Conservation (phyloP, 164 flowering plant species). For the Euptelea pleiosperma region DNA sequence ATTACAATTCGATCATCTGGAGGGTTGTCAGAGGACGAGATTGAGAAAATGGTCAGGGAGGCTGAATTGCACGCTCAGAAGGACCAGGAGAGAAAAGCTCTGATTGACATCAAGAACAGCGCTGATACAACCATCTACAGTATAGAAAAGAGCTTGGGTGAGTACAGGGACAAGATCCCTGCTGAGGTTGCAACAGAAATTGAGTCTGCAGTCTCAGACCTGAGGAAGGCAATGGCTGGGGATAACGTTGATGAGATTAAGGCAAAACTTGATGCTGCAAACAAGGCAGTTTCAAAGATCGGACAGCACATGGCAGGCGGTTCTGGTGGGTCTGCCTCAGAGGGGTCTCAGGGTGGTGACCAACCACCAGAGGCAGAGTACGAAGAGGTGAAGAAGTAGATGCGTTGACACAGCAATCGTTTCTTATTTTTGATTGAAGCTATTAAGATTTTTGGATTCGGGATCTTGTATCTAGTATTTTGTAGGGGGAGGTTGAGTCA, state of each 20-base stretch:
- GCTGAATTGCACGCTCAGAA: conserved; percentile 50
- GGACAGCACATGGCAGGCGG: conserved; percentile 45
- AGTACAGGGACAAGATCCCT: conserved; percentile 49
- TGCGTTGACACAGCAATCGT: too few species aligned
- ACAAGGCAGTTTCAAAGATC: conserved; percentile 52
- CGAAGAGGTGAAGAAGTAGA: conserved; percentile 51
- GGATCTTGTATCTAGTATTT: too few species aligned
- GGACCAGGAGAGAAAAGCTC: conserved; percentile 44
- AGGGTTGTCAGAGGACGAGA: conserved; percentile 51
- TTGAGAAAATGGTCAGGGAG: conserved; percentile 53
- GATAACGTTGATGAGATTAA: conserved; percentile 45
- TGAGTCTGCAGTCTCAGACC: conserved; percentile 37
- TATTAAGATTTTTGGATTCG: not conserved
- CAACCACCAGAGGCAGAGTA: conserved; percentile 65
- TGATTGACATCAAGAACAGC: conserved; percentile 43
- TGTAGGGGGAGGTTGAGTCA: too few species aligned
- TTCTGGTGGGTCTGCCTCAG: conserved; percentile 27
- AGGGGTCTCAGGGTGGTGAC: conserved; percentile 38
- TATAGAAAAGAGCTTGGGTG: conserved; percentile 50
- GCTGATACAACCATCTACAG: conserved; percentile 54
- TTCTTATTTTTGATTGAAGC: not conserved
- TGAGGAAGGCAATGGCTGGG: conserved; percentile 33
- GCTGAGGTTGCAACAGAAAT: conserved; percentile 41
- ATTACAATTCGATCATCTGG: conserved; percentile 55
- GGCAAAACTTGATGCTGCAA: conserved; percentile 50